Conservation (phyloP, 2,329 filamentous ascomycete species). For the Aspergillus tanneri region DNA sequence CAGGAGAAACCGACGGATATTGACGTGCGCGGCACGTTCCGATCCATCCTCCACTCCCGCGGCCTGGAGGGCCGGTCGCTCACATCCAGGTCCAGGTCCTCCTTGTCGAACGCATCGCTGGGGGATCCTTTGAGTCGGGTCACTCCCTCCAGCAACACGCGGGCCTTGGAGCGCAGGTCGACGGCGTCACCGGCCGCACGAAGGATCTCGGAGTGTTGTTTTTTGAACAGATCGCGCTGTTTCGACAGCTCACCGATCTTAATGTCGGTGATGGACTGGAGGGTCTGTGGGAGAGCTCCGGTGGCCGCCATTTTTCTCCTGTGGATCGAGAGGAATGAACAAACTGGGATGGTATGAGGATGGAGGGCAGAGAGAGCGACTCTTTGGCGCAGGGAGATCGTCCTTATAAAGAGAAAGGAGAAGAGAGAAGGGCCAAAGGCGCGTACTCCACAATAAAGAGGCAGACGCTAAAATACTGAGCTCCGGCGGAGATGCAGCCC, state of each 20-base stretch:
- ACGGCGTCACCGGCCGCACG: constrained; percentile 30
- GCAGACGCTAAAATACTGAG: too few relatives aligned
- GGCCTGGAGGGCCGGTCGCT: not conserved
- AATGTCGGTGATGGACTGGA: constrained; percentile 55
- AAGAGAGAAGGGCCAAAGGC: not conserved
- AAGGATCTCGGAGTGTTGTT: constrained; percentile 46
- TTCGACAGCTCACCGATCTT: constrained; percentile 59
- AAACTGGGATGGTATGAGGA: too few relatives aligned
- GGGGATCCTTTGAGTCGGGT: constrained; percentile 40
- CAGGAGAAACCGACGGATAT: constrained; percentile 53
- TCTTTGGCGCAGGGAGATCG: too few relatives aligned
- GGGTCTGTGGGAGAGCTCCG: constrained; percentile 51
- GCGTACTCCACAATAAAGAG: too few relatives aligned
- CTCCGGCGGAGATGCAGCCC: constrained; percentile 1
- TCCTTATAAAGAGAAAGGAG: not conserved
- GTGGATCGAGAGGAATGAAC: too few relatives aligned
- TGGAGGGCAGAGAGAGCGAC: not conserved
- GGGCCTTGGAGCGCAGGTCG: constrained; percentile 33
- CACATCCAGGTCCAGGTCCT: constrained; percentile 29
- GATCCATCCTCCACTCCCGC: constrained; percentile 21
- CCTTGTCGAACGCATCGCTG: constrained; percentile 36
- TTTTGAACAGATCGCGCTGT: constrained; percentile 52
- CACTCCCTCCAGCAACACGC: constrained; percentile 38
- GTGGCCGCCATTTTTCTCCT: constrained; percentile 35
- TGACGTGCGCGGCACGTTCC: constrained; percentile 35